Percentiles rank a stretch among this genome's conserved stretches.
These are phyloP conservation scores for Rhodotorula mucilaginosa DNA, from an alignment of 1,284 basidiomycete species.

Conservation along the genomic window DNA sequence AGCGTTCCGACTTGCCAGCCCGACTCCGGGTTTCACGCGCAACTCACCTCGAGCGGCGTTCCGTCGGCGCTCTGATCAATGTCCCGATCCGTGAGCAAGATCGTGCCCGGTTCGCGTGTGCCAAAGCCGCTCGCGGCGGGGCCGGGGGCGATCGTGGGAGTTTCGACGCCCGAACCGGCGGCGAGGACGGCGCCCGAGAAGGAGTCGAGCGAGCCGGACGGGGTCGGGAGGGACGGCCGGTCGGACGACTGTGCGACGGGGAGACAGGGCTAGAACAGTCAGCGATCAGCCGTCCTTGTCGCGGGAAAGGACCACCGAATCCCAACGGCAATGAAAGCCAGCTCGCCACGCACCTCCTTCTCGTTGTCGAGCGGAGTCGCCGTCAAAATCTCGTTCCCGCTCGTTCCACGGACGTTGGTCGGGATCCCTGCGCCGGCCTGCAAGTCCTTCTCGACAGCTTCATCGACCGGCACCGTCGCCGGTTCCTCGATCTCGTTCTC, in stretches of 20 bases:
- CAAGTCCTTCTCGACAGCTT: not conserved
- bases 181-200: slow-evolving; percentile 30
- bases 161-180: slow-evolving; percentile 17
- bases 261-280: not conserved
- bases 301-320: too few relatives aligned
- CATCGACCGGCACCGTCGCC: not conserved
- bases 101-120: not conserved
- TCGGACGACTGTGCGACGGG: not conserved
- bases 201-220: slow-evolving; percentile 8
- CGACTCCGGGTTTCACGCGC: not conserved
- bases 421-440: not conserved
- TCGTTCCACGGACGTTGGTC: not conserved
- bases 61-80: not conserved
- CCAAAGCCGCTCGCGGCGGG: slow-evolving; percentile 5
- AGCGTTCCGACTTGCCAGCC: not conserved
- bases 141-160: slow-evolving; percentile 12
- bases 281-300: too few relatives aligned
- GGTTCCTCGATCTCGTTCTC: slow-evolving; percentile 29
- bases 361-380: not conserved
- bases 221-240: not conserved
- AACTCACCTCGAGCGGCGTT: not conserved
- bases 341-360: not conserved
- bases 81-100: slow-evolving; percentile 1
- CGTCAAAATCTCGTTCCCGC: not conserved
- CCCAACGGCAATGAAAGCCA: too few relatives aligned